These are phyloP conservation scores for Heritiera fomes DNA, from an alignment of 345 rosid species.

Conservation along the genomic window DNA sequence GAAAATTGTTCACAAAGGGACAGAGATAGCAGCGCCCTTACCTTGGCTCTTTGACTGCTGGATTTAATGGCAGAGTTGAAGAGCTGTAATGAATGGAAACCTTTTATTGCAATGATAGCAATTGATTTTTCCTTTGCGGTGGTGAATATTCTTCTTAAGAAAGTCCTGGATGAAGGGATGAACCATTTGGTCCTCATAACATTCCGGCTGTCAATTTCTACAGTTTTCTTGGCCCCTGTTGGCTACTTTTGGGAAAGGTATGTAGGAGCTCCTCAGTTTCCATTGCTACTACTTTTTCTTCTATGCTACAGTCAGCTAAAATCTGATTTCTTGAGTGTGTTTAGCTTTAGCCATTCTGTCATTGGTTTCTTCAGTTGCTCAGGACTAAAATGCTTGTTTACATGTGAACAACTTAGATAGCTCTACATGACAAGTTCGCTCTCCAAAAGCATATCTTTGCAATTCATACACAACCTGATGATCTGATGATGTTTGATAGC, in stretches of 20 bases:
- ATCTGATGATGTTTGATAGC: conserved; percentile 21
- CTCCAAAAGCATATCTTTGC: neutral
- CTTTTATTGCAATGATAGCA: conserved; percentile 47
- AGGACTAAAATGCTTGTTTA: no score
- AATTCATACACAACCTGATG: neutral
- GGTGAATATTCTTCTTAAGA: conserved; percentile 62
- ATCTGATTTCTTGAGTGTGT: neutral
- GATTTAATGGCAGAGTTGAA: conserved; percentile 27
- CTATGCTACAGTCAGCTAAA: neutral
- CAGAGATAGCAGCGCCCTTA: conserved; percentile 10
- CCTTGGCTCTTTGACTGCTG: conserved; percentile 4
- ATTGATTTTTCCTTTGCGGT: conserved; percentile 51
- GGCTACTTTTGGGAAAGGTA: conserved; percentile 62
- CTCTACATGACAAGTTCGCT: neutral
- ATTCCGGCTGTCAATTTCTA: conserved; percentile 53
- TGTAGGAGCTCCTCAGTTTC: neutral
- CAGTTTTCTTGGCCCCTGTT: conserved; percentile 58
- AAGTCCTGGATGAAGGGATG: conserved; percentile 52
- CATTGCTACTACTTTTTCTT: conserved; percentile 13
- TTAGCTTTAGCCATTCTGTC: no score
- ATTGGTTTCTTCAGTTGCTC: no score
- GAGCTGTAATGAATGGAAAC: conserved; percentile 38
- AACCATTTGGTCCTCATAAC: conserved; percentile 61
- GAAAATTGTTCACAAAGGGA: neutral
- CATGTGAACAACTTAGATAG: neutral